Evolutionary conservation across 139 green algal genomes (phyloP), one percentile per base, ranked within the genome.

Genomic region (Pleodorina starrii): DNA sequence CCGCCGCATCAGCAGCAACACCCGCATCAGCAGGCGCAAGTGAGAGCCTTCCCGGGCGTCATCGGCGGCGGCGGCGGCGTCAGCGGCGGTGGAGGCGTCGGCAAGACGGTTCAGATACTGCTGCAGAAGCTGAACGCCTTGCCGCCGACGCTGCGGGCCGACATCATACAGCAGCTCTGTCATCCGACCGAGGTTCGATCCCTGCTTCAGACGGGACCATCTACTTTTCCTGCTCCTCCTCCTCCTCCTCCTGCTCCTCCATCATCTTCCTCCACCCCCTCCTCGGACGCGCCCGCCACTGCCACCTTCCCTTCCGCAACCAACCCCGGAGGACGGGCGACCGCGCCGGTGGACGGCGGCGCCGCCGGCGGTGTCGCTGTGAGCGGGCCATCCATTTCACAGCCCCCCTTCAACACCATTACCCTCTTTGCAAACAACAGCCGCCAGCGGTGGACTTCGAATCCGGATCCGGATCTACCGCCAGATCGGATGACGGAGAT

Each of bases 71-170:
- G 63, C 12, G 63, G 10, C 29, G 63, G 29, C 60, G 60, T 32
- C 60, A 14, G 50, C 14, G 17, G 50, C 40, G 71, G 71, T 36
- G 72, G 72, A 48, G 74, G 74, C 11, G 25, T 82, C 5, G 43
- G 74, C 32, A 46, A 48, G 19, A 63, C 74, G 44, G 74, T 82
- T 17, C 82, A 88, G 82, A 32, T 88, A 5, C 46, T 88, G 35
- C 60, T 88, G 17, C 19, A 59, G n/a, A 88, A 88, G 43, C 68
- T 88, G 32, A 79, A 68, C 4, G 82, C 82, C 32, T 43, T 88
- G 46, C 82, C 82, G 32, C 44, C 82, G 12, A 35, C 40, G 12
- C 44, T 88, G 21, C n/a, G 82, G 0, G 82, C 66, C 1, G 66
- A 88, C 63, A 88, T 88, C 68, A 38, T 88, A 17, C 38, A 10